Conservation (phyloP, 2,329 filamentous ascomycete species). For the Pyricularia pennisetigena region DNA sequence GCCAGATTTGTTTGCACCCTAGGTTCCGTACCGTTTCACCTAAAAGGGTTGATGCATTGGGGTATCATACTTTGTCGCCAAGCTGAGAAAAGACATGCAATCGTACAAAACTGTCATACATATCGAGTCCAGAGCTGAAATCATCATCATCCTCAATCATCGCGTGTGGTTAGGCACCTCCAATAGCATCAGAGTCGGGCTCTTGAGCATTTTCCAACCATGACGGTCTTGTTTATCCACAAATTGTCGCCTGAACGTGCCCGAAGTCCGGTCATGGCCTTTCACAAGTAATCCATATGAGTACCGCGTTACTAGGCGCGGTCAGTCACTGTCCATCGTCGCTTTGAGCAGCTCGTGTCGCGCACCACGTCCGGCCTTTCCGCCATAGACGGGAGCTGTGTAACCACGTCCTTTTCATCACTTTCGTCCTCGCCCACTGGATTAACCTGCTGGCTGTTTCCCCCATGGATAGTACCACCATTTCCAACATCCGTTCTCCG, state of each 20-base stretch:
- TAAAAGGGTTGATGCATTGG: not conserved
- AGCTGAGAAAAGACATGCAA: not conserved
- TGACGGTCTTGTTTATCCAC: not conserved
- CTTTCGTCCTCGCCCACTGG: not conserved
- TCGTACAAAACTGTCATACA: not conserved
- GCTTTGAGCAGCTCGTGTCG: conserved; percentile 36
- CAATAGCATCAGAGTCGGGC: not conserved
- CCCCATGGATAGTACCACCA: no score
- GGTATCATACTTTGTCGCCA: not conserved
- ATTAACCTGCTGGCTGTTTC: not conserved
- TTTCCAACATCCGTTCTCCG: conserved; percentile 10
- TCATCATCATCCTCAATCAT: not conserved
- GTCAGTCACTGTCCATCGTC: conserved; percentile 48
- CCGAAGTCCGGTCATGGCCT: not conserved
- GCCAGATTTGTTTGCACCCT: no score
- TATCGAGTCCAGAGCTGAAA: not conserved
- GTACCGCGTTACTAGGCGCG: conserved; percentile 12
- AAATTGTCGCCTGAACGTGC: not conserved
- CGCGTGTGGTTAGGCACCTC: not conserved
- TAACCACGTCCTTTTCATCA: not conserved
- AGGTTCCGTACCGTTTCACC: no score
- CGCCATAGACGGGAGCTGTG: not conserved
- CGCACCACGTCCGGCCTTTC: conserved; percentile 16
- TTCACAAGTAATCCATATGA: not conserved
- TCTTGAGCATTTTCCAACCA: not conserved